A percentile compares a stretch with the other conserved stretches of the same genome.
Evolutionary conservation across 73 alveolate species (phyloP).

Genomic region (Effrenium voratum): DNA sequence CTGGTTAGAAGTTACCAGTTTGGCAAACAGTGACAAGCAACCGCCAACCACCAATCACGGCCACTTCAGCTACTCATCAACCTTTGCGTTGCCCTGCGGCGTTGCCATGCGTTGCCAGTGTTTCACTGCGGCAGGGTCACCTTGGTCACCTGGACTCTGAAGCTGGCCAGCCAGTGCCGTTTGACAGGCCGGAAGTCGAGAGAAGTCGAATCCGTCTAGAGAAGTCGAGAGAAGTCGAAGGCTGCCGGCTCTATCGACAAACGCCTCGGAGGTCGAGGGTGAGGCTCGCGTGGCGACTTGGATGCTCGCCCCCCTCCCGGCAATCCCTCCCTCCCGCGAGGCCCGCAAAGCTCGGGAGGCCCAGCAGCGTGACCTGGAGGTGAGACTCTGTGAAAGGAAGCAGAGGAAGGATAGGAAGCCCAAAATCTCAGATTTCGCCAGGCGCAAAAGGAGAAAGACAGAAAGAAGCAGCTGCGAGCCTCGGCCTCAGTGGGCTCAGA

Average conservation of each 20-base stretch:
- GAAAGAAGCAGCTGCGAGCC: slow-evolving; percentile 82
- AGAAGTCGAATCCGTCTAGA: too few species aligned
- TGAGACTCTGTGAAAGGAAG: neutral
- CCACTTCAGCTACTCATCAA: too few species aligned
- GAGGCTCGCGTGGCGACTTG: neutral
- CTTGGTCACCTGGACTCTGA: too few species aligned
- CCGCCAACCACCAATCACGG: too few species aligned
- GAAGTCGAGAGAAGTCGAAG: neutral
- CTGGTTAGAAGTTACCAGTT: too few species aligned
- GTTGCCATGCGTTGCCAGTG: too few species aligned
- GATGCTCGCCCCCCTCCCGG: neutral
- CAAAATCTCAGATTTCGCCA: neutral
- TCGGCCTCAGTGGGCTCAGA: neutral
- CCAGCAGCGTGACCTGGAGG: slow-evolving; percentile 75
- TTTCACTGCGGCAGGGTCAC: too few species aligned
- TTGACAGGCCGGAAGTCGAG: too few species aligned
- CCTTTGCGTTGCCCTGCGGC: too few species aligned
- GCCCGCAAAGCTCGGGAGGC: slow-evolving; percentile 49
- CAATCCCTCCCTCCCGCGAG: neutral
- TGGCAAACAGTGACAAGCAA: too few species aligned
- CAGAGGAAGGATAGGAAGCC: neutral
- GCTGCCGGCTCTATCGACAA: neutral
- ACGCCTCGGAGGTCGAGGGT: slow-evolving; percentile 1
- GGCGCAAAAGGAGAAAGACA: slow-evolving; percentile 45
- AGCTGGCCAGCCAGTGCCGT: too few species aligned